Base-by-base conservation (phyloP, 768 basidiomycete species). In the Podaxis sp. region DNA sequence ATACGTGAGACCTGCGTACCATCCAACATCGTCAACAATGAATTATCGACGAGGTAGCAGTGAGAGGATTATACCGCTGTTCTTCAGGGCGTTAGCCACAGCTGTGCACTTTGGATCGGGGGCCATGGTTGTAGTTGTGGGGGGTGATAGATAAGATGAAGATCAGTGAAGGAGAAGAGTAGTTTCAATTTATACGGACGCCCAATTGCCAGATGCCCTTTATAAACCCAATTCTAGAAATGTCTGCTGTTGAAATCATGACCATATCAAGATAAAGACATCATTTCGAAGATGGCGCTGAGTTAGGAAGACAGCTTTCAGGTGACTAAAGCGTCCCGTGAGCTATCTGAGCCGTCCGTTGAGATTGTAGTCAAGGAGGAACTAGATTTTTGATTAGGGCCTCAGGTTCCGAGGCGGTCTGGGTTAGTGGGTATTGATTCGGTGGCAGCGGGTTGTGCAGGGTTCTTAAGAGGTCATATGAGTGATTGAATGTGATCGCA, bases 21-120 rank as follows among this genome's bases (percentile, higher is more conserved):
- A 60, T 38, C 53, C 20, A 24, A 53, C n/a, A 51, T 46, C 33
- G 33, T 46, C n/a, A 46, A 46, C 44, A 11, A n/a, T 36, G 28
- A 22, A 30, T 28, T 5, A 56, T n/a, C 26, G 36, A 17, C 13
- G 28, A 1, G 20, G 30, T 24, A 41, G 49, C 46, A 40, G 20
- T 38, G 24, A 36, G 13, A 12, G 11, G 53, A 17, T 5, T 20
- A 3, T 20, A 88, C 89, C 84, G 65, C 79, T 76, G 67, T 69
- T 75, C 1, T 67, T 56, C 76, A 84, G 78, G 12, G 87, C 88
- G 30, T 74, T 75, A 66, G 76, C 76, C 67, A 91, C 76, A 52
- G 87, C 87, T 67, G 79, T 67, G 74, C 89, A 90, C 70, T 80
- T 81, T 10, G 82, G 82, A 74, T 80, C 76, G 59, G 82, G 76